A percentile compares a stretch with the other conserved stretches of the same genome.
These are phyloP conservation scores for Morella rubra DNA, from an alignment of 306 rosid species.

Conservation along the genomic window DNA sequence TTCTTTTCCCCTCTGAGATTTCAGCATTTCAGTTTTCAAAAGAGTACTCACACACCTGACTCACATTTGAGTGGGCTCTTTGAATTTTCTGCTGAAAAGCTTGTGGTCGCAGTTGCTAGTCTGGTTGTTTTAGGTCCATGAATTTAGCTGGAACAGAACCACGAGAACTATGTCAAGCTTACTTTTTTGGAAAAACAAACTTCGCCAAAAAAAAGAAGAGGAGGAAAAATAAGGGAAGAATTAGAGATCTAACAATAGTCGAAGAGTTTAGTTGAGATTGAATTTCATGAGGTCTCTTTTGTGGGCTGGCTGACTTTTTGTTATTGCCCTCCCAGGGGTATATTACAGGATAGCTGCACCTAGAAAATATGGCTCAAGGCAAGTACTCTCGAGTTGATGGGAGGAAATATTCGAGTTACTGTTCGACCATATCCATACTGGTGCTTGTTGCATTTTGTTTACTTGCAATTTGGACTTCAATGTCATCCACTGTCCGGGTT, in stretches of 20 bases:
- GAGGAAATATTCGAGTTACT: constrained; percentile 50
- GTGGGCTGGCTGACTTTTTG: constrained; percentile 30
- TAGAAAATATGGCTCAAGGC: constrained; percentile 53
- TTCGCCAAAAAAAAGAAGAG: not conserved
- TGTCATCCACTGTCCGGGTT: constrained; percentile 58
- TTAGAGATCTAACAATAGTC: not conserved
- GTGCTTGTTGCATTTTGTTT: constrained; percentile 70
- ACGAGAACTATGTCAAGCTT: not conserved
- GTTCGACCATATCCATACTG: constrained; percentile 51
- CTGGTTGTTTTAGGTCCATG: not conserved
- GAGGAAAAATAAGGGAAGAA: not conserved
- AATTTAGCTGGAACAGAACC: not conserved
- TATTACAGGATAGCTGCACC: constrained; percentile 23
- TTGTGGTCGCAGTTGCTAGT: not conserved
- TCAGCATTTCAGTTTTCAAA: not conserved
- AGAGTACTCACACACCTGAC: not conserved
- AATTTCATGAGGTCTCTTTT: not conserved
- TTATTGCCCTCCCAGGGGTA: constrained; percentile 34
- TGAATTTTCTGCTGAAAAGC: not conserved
- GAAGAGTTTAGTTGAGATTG: not conserved
- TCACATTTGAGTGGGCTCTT: not conserved
- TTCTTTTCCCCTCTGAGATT: not conserved
- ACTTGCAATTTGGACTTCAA: constrained; percentile 70
- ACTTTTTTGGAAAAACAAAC: too few species aligned
- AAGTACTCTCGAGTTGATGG: constrained; percentile 67